These are phyloP conservation scores for Penstemon newberryi DNA, from an alignment of 257 asterid species.

Conservation along the genomic window DNA sequence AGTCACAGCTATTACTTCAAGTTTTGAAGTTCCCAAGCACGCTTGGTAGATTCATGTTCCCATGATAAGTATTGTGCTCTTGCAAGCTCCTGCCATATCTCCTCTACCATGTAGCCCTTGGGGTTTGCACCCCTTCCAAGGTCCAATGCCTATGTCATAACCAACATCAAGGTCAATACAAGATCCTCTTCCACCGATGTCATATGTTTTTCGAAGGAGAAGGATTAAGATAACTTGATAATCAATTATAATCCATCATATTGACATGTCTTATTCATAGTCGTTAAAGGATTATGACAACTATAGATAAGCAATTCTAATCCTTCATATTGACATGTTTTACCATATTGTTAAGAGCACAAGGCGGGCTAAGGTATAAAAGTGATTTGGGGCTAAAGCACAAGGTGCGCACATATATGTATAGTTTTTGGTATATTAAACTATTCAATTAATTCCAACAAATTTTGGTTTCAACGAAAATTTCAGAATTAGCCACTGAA, in stretches of 20 bases:
- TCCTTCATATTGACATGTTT: no score
- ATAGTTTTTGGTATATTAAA: no score
- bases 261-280: slow-evolving; percentile 4
- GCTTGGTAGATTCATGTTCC: slow-evolving; percentile 73
- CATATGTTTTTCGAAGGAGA: background rate
- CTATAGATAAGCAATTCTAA: no score
- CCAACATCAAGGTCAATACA: slow-evolving; percentile 13
- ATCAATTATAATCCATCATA: slow-evolving; percentile 3
- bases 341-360: no score
- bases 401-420: no score
- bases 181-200: slow-evolving; percentile 17
- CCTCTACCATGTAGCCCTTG: slow-evolving; percentile 81
- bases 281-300: no score
- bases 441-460: no score
- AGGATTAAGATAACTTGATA: background rate
- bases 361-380: no score
- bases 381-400: no score
- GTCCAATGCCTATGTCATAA: slow-evolving; percentile 67
- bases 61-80: slow-evolving; percentile 76
- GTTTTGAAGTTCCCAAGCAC: slow-evolving; percentile 71
- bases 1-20: slow-evolving; percentile 49
- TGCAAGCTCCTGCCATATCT: slow-evolving; percentile 92
- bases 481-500: no score
- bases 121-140: slow-evolving; percentile 72
- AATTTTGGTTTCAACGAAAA: no score